Evolutionary conservation across 345 rosid genomes (phyloP).

Genomic region (Citrus trifoliata): DNA sequence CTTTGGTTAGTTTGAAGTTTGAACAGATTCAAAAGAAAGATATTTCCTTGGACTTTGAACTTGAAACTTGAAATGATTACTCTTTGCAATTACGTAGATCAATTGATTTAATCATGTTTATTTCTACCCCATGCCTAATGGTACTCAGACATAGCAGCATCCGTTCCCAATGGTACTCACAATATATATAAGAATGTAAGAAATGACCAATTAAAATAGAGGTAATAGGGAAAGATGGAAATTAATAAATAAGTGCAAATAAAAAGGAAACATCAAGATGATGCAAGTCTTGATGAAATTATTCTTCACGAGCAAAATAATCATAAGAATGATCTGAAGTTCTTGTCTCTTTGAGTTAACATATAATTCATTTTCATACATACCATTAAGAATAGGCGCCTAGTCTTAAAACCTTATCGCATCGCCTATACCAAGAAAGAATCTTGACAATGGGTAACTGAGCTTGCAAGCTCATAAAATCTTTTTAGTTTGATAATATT

Average conservation of each 20-base stretch:
- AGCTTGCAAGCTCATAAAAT: slow-evolving; percentile 1
- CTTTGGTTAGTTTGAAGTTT: neutral
- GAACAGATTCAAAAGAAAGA: too few relatives aligned
- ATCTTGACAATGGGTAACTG: neutral
- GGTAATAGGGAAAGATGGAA: neutral
- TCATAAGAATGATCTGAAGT: neutral
- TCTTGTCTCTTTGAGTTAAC: neutral
- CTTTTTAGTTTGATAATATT: neutral
- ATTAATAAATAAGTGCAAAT: neutral
- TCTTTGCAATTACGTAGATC: neutral
- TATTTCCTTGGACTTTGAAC: neutral
- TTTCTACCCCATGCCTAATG: neutral
- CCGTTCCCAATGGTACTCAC: too few relatives aligned
- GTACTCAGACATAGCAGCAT: too few relatives aligned
- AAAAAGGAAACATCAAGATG: neutral
- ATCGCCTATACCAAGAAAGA: neutral
- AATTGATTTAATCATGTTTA: neutral
- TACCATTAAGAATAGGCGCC: slow-evolving; percentile 2
- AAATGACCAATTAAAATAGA: neutral
- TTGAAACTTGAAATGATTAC: neutral
- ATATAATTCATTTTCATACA: neutral
- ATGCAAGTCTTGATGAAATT: neutral
- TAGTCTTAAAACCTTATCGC: neutral
- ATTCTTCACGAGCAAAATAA: neutral
- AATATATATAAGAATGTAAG: too few relatives aligned